A percentile compares a stretch with the other conserved stretches of the same genome.
phyloP scores from a whole-genome alignment of 352 stramenopile genomes.

The Elongisporangium anandrum region DNA sequence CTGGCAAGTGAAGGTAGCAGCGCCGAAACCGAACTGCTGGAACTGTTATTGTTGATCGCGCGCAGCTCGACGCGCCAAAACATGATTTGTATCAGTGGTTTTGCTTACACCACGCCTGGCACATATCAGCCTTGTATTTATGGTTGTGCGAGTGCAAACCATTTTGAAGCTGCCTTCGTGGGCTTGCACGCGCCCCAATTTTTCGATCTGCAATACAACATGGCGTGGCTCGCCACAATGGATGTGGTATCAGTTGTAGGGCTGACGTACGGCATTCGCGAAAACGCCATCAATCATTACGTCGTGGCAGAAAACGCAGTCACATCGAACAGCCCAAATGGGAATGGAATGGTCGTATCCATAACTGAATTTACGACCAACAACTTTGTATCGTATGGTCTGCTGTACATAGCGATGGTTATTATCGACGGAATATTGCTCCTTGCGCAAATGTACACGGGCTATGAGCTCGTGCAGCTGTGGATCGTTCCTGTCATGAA shows the following conservation, averaged over 20 bases:
- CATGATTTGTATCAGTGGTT: slow-evolving; percentile 13
- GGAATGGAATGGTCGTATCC: not conserved
- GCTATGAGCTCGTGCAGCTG: slow-evolving; percentile 9
- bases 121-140: slow-evolving; percentile 10
- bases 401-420: slow-evolving; percentile 21
- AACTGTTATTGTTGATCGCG: slow-evolving; percentile 16
- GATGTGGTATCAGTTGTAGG: slow-evolving; percentile 17
- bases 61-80: slow-evolving; percentile 8
- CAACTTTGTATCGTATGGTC: slow-evolving; percentile 15
- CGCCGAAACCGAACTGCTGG: slow-evolving; percentile 14
- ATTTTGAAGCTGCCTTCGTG: slow-evolving; percentile 12
- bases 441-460: slow-evolving; percentile 16
- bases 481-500: slow-evolving; percentile 14
- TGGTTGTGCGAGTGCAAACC: slow-evolving; percentile 19
- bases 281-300: slow-evolving; percentile 14
- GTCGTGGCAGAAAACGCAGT: slow-evolving; percentile 9
- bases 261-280: slow-evolving; percentile 13
- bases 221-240: slow-evolving; percentile 16
- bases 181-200: slow-evolving; percentile 12
- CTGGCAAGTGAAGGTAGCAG: slow-evolving; percentile 4
- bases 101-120: slow-evolving; percentile 8
- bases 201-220: slow-evolving; percentile 8
- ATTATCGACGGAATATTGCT: slow-evolving; percentile 15
- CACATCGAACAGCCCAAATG: not conserved
- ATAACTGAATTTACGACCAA: slow-evolving; percentile 7